Conservation (phyloP, 106 monocot species). For the Phalaenopsis equestris region DNA sequence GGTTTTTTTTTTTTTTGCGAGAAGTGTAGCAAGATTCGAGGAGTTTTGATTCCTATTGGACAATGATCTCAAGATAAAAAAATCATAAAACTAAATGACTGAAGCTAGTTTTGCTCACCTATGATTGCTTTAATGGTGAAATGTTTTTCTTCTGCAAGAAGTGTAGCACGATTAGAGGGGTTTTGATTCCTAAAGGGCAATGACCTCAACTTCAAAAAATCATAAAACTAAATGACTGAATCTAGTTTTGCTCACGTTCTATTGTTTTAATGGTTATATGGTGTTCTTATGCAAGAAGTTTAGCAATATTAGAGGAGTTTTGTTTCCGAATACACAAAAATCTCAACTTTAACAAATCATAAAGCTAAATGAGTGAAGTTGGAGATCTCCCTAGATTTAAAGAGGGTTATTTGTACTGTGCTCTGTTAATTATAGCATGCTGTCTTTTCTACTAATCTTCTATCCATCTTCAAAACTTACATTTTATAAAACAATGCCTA, state of each 20-base stretch:
- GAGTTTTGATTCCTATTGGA: neutral
- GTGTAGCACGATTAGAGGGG: neutral
- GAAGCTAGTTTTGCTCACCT: neutral
- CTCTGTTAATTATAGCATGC: no score
- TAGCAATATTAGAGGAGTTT: neutral
- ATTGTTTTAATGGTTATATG: neutral
- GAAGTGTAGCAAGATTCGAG: neutral
- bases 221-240: neutral
- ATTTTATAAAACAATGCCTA: neutral
- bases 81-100: neutral
- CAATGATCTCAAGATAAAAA: neutral
- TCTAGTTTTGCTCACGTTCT: neutral
- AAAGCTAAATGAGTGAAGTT: neutral
- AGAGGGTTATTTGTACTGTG: no score
- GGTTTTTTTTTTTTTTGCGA: neutral
- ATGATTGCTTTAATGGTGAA: neutral
- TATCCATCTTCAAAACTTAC: neutral
- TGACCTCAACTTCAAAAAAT: neutral
- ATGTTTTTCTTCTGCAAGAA: neutral
- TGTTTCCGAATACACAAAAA: neutral
- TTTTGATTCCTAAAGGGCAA: neutral
- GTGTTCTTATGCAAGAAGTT: neutral
- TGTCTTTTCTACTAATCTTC: neutral
- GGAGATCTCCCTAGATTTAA: no score
- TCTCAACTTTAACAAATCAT: neutral